Evolutionary conservation across 371 early-diverging fungal species (phyloP), one percentile per base, ranked within the genome.

Genomic region (Apophysomyces elegans): DNA sequence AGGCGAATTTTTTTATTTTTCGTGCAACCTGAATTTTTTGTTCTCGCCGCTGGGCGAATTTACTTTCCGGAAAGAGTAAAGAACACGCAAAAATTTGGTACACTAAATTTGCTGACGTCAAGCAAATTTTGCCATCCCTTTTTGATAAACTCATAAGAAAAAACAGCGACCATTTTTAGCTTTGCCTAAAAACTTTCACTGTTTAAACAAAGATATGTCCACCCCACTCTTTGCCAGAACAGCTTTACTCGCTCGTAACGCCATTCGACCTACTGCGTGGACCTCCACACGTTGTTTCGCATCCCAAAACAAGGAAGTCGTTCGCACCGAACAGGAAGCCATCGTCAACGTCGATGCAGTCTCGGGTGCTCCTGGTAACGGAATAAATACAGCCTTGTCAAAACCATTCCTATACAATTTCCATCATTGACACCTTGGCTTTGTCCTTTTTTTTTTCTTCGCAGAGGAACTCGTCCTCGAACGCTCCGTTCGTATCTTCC

Each of bases 401-500:
- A 41, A 13, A 26, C 32, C 32, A 26, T 26, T 26, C 32, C 2
- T 26, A 26, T 26, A 26, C 32, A 26, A 26, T 26, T 26, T 26
- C 32, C 32, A 3, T 26, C 32, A 26, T 26, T 26, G 32, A 26
- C 32, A 26, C 32, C 2, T 26, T 26, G 32, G 32, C 32, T 26
- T 26, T 26, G 32, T 26, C 32, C n/a, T n/a, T 26, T 26, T 21
- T 59, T 41, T 26, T 16, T 45, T 46, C 14, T 50, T n/a, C 41
- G 7, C 68, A 85, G 86, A 87, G 78, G 80, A 72, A 65, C 67
- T 77, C 57, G 73, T 70, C 41, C 57, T 79, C 36, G 83, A 84
- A 61, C 92, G 96, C 58, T 79, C 86, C n/a, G 96, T 94, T 65
- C 89, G 92, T 46, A 96, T 98, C 67, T 96, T 81, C 80, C 79